Base-by-base conservation (phyloP, 208 protist genomes). In the Leishmania tropica region DNA sequence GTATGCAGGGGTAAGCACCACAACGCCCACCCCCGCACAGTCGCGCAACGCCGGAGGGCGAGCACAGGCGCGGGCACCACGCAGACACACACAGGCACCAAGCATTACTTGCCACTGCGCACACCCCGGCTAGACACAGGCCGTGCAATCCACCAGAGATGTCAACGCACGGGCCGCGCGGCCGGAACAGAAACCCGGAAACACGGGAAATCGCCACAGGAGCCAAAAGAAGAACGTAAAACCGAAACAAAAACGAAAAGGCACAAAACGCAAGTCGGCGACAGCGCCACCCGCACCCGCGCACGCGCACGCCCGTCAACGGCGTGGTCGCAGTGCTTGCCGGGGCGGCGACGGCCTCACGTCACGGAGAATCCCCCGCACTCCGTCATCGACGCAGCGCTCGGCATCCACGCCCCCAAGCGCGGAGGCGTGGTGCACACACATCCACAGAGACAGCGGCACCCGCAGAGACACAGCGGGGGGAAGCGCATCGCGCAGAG, bases 401-500 rank as follows among this genome's bases (percentile, higher is more conserved):
- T 31, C n/a, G 2, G 6, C 62, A 15, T 37, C n/a, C 31, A 15
- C 21, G 56, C 56, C 21, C 56, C 15, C 56, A 67, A 67, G 31
- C 24, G 62, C 62, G 31, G 31, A 47, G 37, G 37, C 37, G 17
- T 42, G 65, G 37, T 47, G 24, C 8, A 40, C 62, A 47, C 5
- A 51, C 24, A 15, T 28, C 13, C 24, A 77, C 51, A 56, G 19
- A 62, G 70, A 35, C 28, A 37, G 21, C 40, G n/a, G 15, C 45
- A 13, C 45, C 8, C 28, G 42, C 42, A 75, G 13, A 56, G 45
- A 51, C 45, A 6, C 70, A 56, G 24, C 6, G 51, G 28, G 24
- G 75, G 54, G 75, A 78, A 31, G 40, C 42, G 75, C 72, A 78
- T 78, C 75, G 48, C 40, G 75, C 56, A 78, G n/a, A 67, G 37